phyloP scores from a whole-genome alignment of 805 yeast genomes.

The Ogataea neopini region DNA sequence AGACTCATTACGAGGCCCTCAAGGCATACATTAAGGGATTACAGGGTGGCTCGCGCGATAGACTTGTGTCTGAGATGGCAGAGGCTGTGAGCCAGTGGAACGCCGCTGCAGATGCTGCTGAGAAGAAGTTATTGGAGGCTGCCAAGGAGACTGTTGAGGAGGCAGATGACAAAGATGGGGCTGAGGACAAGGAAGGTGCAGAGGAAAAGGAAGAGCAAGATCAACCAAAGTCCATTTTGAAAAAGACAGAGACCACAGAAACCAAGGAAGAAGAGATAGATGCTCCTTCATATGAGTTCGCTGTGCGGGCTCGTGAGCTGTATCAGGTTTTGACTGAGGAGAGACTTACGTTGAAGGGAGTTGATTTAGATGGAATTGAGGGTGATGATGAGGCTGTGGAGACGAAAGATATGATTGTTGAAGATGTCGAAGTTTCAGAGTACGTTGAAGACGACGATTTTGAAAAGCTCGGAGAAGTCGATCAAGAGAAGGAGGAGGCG shows the following conservation, averaged over 20 bases:
- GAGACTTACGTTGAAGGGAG: slow-evolving; percentile 36
- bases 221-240: slow-evolving; percentile 14
- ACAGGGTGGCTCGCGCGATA: slow-evolving; percentile 67
- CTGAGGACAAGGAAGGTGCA: slow-evolving; percentile 12
- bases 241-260: slow-evolving; percentile 23
- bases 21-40: slow-evolving; percentile 55
- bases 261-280: slow-evolving; percentile 16
- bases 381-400: slow-evolving; percentile 7
- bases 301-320: slow-evolving; percentile 42
- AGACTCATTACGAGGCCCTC: slow-evolving; percentile 52
- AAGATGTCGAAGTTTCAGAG: slow-evolving; percentile 44
- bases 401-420: slow-evolving; percentile 35
- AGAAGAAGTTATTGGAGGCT: slow-evolving; percentile 39
- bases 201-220: slow-evolving; percentile 14
- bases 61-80: slow-evolving; percentile 53
- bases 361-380: slow-evolving; percentile 14
- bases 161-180: slow-evolving; percentile 18
- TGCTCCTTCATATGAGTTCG: slow-evolving; percentile 40
- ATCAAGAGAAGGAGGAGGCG: slow-evolving; percentile 6
- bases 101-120: slow-evolving; percentile 42
- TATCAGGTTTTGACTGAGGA: slow-evolving; percentile 39
- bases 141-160: slow-evolving; percentile 43
- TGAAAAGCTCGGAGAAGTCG: slow-evolving; percentile 12
- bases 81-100: slow-evolving; percentile 59
- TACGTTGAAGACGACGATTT: slow-evolving; percentile 33